Evolutionary conservation across 768 basidiomycete species (phyloP).

Genomic region (Sporobolomyces phaffii): DNA sequence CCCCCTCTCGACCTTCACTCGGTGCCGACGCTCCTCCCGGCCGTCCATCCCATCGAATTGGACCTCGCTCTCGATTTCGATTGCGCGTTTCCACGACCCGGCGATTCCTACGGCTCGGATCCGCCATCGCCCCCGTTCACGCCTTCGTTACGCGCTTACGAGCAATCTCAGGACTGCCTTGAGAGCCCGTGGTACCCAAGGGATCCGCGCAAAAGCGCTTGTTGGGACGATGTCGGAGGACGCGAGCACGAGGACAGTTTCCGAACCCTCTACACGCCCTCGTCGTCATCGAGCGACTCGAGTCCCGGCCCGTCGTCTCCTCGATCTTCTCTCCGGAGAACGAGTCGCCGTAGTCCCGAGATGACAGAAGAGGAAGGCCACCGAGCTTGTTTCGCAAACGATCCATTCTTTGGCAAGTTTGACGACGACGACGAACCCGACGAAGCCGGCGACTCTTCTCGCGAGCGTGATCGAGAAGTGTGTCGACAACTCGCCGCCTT

Average conservation of each 20-base stretch:
- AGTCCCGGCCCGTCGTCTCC: neutral
- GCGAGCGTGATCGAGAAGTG: neutral
- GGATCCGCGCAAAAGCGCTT: neutral
- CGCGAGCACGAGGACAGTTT: neutral
- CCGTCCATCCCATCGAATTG: slow-evolving; percentile 2
- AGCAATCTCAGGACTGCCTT: too few relatives aligned
- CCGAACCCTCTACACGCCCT: neutral
- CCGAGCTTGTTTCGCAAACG: neutral
- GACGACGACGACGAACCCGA: neutral
- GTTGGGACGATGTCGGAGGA: slow-evolving; percentile 3
- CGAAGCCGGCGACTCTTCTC: too few relatives aligned
- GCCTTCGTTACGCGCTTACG: too few relatives aligned
- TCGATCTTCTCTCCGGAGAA: neutral
- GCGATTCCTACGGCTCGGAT: neutral
- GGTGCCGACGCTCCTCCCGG: neutral
- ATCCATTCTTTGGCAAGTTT: neutral
- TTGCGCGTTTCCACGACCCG: slow-evolving; percentile 3
- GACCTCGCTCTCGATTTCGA: slow-evolving; percentile 13
- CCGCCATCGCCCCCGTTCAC: slow-evolving; percentile 1
- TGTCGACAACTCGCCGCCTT: slow-evolving; percentile 6
- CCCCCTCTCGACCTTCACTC: neutral
- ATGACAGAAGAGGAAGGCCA: neutral
- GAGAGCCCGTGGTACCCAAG: neutral
- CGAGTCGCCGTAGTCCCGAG: neutral
- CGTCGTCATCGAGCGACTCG: neutral